Base-by-base conservation (phyloP, 495 filamentous ascomycete species). In the Podospora sp. region DNA sequence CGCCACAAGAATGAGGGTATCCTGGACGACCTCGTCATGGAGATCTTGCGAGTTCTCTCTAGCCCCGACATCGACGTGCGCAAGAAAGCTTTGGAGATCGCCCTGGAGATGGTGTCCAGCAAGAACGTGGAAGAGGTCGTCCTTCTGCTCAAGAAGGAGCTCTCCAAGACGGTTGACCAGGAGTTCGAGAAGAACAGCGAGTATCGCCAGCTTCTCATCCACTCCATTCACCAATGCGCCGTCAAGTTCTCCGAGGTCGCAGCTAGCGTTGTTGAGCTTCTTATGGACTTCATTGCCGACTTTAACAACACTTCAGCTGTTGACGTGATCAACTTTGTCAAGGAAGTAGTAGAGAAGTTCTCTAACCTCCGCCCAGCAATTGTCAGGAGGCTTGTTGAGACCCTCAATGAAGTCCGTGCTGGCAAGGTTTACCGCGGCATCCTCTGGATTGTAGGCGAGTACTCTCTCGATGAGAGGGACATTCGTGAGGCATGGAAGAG, bases 241-340 rank as follows among this genome's bases (percentile, higher is more conserved):
- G 97, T 99, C 82, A 97, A 95, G 75, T 97, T 97, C 81, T 97
- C 96, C 4, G 96, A 98, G 78, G 92, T 98, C 61, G 96, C 96
- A 58, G 92, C 94, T 46, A 97, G 92, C 75, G 96, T 98, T 56
- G 96, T 99, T 63, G 96, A 92, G 65, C 84, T 97, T 8, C 82
- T 99, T n/a, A 99, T 99, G 94, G 95, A 99, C 74, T 97, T 98
- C 75, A 98, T 99, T 75, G 92, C 91, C 63, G 96, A 99, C 76
- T 97, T 97, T 78, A 98, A 95, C 84, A 97, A 93, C 73, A 90
- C 92, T 52, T 96, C 94, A 1, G 95, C 96, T 1, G 92, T 99
- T 27, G 96, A 99, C 80, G 94, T 99, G 12, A 97, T 99, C 72
- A 91, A 91, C 21, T 99, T 99, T 69, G 94, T 98, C 56, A 99